Evolutionary conservation across 495 filamentous ascomycete genomes (phyloP), one percentile per base, ranked within the genome.

Genomic region (Neurospora sp.): DNA sequence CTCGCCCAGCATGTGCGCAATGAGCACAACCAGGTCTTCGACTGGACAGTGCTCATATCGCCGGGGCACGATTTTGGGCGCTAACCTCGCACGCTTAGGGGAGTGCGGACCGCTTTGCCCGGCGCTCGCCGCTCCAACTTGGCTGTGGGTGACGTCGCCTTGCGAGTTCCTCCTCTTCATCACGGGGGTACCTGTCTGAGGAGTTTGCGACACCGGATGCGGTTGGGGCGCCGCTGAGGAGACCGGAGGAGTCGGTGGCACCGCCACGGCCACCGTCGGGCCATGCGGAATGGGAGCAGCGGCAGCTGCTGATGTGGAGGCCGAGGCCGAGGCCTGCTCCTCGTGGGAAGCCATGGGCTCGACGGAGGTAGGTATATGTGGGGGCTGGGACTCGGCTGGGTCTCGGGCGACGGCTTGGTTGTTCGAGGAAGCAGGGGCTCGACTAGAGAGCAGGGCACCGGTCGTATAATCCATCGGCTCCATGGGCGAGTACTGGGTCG

Each of bases 1-100:
- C 82, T 99, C 96, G 79, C 93, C 89, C 22, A 99, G 86, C 96
- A 99, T 98, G 79, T 95, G 94, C 69, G 94, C 89, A 73, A 99
- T 97, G 75, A 98, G 85, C 40, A 92, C 86, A 8, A 97, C 96
- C 75, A 99, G 85, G 81, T 97, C 93, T 75, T 92, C 90, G 20
- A 92, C 87, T 69, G 92, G 87, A 75, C 92, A 94, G 35, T 86
- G 81, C 76, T 96, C 92, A 81, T 99, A 99, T 75, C 86, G 82
- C 41, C 83, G 77, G 7, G 96, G 94, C 79, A 99, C 84, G 35
- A 89, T 71, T 81, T 94, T 98, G 27, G 88, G 76, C 31, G 83
- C 81, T 1, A 73, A 79, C 72, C 78, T 85, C 12, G 86, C 80
- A 14, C 89, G 84, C 70, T 87, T 88, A 39, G 53, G 85, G 78